phyloP scores from a whole-genome alignment of 2,329 filamentous ascomycete genomes.

The Onygena corvina region DNA sequence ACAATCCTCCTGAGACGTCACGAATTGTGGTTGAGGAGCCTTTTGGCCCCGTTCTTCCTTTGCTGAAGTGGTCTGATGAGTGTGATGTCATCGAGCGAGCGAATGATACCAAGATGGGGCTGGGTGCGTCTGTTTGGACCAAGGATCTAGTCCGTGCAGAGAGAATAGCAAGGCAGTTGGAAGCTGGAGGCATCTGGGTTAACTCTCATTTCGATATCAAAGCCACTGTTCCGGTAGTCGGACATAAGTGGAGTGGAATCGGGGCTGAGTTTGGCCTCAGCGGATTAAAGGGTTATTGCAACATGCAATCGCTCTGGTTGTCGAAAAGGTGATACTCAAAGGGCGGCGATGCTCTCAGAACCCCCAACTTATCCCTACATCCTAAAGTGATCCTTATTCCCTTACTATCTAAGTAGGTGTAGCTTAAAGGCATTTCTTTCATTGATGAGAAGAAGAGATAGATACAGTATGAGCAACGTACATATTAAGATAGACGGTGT shows the following conservation, averaged over 20 bases:
- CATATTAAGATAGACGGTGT: too few species aligned
- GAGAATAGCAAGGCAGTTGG: conserved; percentile 37
- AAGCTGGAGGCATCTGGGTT: conserved; percentile 46
- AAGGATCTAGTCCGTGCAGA: conserved; percentile 39
- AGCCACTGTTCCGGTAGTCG: conserved; percentile 31
- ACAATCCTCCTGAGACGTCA: conserved; percentile 43
- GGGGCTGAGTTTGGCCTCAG: conserved; percentile 23
- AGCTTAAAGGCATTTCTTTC: too few species aligned
- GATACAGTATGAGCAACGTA: too few species aligned
- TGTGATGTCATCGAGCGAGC: conserved; percentile 35
- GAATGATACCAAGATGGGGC: conserved; percentile 40
- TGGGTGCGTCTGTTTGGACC: conserved; percentile 45
- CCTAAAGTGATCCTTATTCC: too few species aligned
- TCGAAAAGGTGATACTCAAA: conserved; percentile 6
- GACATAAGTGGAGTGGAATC: conserved; percentile 26
- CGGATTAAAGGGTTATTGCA: conserved; percentile 23
- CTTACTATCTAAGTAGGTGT: too few species aligned
- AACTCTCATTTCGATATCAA: conserved; percentile 41
- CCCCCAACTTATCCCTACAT: too few species aligned
- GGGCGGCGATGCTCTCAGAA: too few species aligned
- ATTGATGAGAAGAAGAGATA: too few species aligned
- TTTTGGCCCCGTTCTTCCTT: conserved; percentile 50
- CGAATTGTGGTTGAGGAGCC: conserved; percentile 44
- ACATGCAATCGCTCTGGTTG: conserved; percentile 13
- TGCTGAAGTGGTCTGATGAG: conserved; percentile 46